phyloP scores from a whole-genome alignment of 768 basidiomycete species.

The Lactarius hatsudake region DNA sequence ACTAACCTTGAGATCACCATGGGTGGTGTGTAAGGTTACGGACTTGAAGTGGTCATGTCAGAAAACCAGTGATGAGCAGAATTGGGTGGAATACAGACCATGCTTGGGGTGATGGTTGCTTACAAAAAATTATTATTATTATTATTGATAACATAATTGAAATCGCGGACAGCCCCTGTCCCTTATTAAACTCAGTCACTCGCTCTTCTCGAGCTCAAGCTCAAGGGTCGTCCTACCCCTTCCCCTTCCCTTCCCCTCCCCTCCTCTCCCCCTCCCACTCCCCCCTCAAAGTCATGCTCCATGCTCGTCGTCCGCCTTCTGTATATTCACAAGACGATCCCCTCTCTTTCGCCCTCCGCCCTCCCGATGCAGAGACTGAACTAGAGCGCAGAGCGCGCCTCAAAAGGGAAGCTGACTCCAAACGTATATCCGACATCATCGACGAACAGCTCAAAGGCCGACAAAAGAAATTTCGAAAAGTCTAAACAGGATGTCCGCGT shows the following conservation, averaged over 20 bases:
- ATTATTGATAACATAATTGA: too few relatives aligned
- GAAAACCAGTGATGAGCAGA: constrained; percentile 1
- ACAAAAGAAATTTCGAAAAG: constrained; percentile 62
- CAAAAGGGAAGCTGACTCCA: constrained; percentile 67
- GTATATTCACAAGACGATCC: constrained; percentile 71
- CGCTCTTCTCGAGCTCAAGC: background rate
- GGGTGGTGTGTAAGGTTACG: constrained; percentile 91
- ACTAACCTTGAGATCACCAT: constrained; percentile 88
- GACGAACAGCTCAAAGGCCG: constrained; percentile 74
- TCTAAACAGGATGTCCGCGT: constrained; percentile 77
- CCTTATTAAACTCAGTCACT: background rate
- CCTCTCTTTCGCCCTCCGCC: constrained; percentile 61
- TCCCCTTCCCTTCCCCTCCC: constrained; percentile 24
- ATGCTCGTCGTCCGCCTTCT: constrained; percentile 62
- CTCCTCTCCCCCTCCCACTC: constrained; percentile 28
- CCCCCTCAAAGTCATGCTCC: constrained; percentile 37
- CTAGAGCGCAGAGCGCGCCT: constrained; percentile 60
- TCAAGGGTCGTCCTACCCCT: constrained; percentile 27
- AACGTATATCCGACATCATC: constrained; percentile 73
- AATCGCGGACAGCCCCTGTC: background rate
- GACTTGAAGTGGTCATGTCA: constrained; percentile 52
- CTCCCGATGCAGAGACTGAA: constrained; percentile 64
- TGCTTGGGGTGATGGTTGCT: constrained; percentile 26
- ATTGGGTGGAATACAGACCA: background rate
- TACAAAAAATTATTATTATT: background rate